These are phyloP conservation scores for Protomyces pachydermus DNA, from an alignment of 1,139 yeast genomes.

Conservation along the genomic window DNA sequence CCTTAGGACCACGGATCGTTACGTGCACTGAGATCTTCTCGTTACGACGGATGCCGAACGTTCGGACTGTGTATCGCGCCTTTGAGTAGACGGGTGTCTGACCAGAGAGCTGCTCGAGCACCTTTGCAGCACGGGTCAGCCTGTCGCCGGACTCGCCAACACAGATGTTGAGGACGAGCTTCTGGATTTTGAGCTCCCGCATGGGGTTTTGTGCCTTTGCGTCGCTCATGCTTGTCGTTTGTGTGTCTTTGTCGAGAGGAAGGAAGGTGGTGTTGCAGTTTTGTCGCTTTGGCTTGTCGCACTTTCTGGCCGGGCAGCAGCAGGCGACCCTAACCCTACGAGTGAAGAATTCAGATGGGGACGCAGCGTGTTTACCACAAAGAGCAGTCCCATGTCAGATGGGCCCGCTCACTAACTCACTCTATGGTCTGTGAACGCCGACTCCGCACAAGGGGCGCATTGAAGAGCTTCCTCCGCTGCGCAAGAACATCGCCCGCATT, in stretches of 20 bases:
- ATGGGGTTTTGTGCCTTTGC: conserved; percentile 60
- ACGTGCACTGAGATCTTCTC: conserved; percentile 99
- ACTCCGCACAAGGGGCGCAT: background rate
- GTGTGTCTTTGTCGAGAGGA: background rate
- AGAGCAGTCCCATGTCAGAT: background rate
- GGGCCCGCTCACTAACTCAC: background rate
- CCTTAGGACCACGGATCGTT: conserved; percentile 98
- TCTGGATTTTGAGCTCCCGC: conserved; percentile 99
- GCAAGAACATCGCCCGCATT: background rate
- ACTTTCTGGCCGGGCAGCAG: no score
- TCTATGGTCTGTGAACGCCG: background rate
- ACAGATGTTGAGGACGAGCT: conserved; percentile 98
- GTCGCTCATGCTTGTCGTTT: conserved; percentile 15
- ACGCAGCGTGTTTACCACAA: background rate
- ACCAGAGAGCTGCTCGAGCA: conserved; percentile 99
- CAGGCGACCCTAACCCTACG: background rate
- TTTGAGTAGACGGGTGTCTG: conserved; percentile 99
- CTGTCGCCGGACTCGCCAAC: conserved; percentile 99
- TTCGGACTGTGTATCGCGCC: conserved; percentile 99
- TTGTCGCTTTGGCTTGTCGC: no score
- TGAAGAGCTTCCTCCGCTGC: background rate
- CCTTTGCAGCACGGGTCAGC: conserved; percentile 99
- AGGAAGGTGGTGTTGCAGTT: background rate
- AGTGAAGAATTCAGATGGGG: background rate
- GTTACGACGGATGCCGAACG: conserved; percentile 99